Conservation (phyloP, 148 eudicot genomes). For the Vaccinium myrtillus region DNA sequence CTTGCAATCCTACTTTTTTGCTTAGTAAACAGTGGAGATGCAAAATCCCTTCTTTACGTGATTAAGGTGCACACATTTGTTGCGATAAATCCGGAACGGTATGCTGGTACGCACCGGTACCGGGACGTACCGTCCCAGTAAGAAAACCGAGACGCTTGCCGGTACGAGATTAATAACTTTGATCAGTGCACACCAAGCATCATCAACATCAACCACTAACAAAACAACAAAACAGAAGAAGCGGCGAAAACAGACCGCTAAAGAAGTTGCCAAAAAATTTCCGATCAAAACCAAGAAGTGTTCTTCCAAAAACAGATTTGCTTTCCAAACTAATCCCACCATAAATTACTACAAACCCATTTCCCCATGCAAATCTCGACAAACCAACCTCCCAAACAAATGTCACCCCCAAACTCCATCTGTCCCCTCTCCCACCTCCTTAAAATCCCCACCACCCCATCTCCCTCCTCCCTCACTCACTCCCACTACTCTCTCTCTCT, state of each 20-base stretch:
- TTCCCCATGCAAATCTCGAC: slow-evolving; percentile 11
- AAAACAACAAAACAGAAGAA: no score
- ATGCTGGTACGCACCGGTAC: no score
- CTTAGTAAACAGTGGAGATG: not conserved
- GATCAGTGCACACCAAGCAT: no score
- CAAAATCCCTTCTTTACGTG: not conserved
- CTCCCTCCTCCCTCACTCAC: not conserved
- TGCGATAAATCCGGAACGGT: no score
- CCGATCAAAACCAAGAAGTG: not conserved
- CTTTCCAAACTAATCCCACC: not conserved
- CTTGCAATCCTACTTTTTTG: not conserved
- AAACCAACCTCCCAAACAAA: slow-evolving; percentile 15
- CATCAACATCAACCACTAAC: no score
- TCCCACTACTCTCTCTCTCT: not conserved
- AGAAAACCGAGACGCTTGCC: no score
- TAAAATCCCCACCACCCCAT: slow-evolving; percentile 1
- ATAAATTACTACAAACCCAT: not conserved
- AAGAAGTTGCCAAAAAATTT: not conserved
- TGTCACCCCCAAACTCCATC: slow-evolving; percentile 26
- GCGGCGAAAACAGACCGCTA: no score
- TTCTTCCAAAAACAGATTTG: no score
- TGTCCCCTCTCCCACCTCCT: slow-evolving; percentile 11
- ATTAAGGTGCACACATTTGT: not conserved
- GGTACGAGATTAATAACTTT: no score
- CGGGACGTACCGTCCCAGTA: no score